Percentiles rank a stretch among this genome's conserved stretches.
phyloP scores from a whole-genome alignment of 805 yeast species.

The Nakazawaea wickerhamii region DNA sequence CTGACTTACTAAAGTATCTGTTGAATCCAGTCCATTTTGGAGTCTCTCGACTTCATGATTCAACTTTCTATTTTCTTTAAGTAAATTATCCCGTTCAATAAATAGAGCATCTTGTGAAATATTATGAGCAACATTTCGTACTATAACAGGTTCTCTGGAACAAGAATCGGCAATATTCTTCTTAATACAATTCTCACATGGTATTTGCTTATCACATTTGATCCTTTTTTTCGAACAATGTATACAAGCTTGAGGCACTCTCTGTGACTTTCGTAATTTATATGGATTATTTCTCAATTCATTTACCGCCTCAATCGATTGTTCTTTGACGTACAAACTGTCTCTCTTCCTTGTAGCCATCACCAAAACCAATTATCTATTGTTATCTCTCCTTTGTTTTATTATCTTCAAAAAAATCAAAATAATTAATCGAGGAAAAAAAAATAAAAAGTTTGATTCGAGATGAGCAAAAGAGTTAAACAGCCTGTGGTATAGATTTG shows the following conservation, averaged over 20 bases:
- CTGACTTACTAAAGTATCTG: background rate
- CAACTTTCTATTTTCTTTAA: background rate
- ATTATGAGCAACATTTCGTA: slow-evolving; percentile 7
- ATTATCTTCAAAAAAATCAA: too few relatives aligned
- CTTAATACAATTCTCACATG: slow-evolving; percentile 39
- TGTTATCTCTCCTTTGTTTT: too few relatives aligned
- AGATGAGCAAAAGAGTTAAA: too few relatives aligned
- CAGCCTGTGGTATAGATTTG: too few relatives aligned
- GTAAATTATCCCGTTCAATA: background rate
- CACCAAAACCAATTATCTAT: too few relatives aligned
- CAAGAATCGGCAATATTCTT: slow-evolving; percentile 27
- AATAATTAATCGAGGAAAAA: too few relatives aligned
- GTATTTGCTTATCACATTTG: slow-evolving; percentile 42
- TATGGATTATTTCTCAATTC: background rate
- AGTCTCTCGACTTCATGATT: background rate
- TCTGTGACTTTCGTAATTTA: slow-evolving; percentile 23
- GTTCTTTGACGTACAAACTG: background rate
- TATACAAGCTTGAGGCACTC: slow-evolving; percentile 38
- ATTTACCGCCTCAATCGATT: background rate
- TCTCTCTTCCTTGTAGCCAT: background rate
- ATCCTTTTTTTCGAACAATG: slow-evolving; percentile 42
- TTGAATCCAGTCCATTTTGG: background rate
- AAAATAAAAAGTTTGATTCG: too few relatives aligned
- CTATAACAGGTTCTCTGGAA: slow-evolving; percentile 28
- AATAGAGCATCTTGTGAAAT: background rate